Conservation (phyloP, 2,329 filamentous ascomycete genomes). For the Claviceps capensis region DNA sequence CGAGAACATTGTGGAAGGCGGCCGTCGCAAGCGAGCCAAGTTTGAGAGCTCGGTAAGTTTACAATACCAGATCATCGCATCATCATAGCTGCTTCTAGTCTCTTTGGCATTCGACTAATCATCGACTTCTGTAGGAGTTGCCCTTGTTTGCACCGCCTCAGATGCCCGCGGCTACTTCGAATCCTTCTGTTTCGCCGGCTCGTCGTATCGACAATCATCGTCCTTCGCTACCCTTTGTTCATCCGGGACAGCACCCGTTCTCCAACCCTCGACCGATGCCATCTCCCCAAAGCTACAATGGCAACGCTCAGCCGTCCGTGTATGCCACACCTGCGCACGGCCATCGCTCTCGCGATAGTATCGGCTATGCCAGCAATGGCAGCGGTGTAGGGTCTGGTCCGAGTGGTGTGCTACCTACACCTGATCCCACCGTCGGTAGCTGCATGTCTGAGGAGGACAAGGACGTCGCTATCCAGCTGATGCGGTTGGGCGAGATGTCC, state of each 20-base stretch:
- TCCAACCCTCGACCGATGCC: conserved; percentile 64
- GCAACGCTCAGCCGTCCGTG: conserved; percentile 33
- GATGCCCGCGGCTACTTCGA: conserved; percentile 88
- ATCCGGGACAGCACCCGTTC: conserved; percentile 67
- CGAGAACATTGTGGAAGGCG: conserved; percentile 95
- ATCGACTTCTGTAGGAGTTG: conserved; percentile 54
- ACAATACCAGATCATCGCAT: background rate
- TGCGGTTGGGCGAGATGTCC: conserved; percentile 86
- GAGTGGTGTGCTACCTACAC: conserved; percentile 63
- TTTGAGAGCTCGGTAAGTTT: conserved; percentile 86
- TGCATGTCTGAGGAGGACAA: conserved; percentile 90
- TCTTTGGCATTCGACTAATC: background rate
- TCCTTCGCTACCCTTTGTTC: conserved; percentile 60
- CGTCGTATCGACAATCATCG: conserved; percentile 63
- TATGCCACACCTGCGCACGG: conserved; percentile 49
- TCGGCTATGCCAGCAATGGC: conserved; percentile 36
- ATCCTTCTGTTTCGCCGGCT: conserved; percentile 88
- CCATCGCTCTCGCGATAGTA: conserved; percentile 53
- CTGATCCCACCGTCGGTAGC: conserved; percentile 92
- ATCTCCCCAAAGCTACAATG: conserved; percentile 64
- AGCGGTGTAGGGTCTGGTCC: conserved; percentile 19
- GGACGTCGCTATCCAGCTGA: conserved; percentile 91
- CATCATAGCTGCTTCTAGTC: background rate
- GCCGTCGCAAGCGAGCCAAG: conserved; percentile 86
- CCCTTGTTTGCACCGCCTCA: conserved; percentile 89